Evolutionary conservation across 768 basidiomycete species (phyloP).

Genomic region (Pleurotus citrinopileatus): DNA sequence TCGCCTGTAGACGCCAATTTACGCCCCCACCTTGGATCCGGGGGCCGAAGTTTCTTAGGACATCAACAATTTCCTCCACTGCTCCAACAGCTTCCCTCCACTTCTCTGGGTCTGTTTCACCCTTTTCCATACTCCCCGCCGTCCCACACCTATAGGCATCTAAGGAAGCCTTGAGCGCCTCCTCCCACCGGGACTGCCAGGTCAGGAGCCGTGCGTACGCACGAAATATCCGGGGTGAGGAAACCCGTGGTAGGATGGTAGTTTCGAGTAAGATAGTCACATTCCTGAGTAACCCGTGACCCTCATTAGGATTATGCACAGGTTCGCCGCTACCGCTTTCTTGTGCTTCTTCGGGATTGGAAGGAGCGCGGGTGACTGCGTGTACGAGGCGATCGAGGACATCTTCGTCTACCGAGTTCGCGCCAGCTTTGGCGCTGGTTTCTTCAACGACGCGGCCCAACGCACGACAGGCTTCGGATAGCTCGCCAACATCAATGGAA

Average conservation of each 20-base stretch:
- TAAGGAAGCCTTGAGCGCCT: conserved; percentile 78
- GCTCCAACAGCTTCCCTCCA: conserved; percentile 80
- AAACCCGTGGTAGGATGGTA: conserved; percentile 79
- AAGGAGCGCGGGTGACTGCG: conserved; percentile 66
- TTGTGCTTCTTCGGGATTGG: conserved; percentile 32
- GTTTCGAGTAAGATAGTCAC: conserved; percentile 74
- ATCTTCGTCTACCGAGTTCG: conserved; percentile 73
- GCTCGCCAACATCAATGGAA: conserved; percentile 88
- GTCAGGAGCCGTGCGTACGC: conserved; percentile 80
- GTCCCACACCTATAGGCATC: conserved; percentile 77
- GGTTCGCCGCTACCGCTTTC: conserved; percentile 16
- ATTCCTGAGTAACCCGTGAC: conserved; percentile 60
- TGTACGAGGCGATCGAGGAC: conserved; percentile 88
- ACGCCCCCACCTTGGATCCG: conserved; percentile 36
- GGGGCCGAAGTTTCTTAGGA: conserved; percentile 82
- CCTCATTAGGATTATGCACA: conserved; percentile 53
- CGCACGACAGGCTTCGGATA: conserved; percentile 84
- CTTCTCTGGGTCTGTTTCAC: conserved; percentile 61
- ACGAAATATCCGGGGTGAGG: conserved; percentile 75
- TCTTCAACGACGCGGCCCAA: conserved; percentile 79
- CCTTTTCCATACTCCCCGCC: conserved; percentile 58
- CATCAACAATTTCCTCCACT: conserved; percentile 81
- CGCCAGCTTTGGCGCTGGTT: conserved; percentile 48
- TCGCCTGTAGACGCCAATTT: conserved; percentile 85
- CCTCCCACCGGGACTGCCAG: conserved; percentile 70